These are phyloP conservation scores for Arthrobotrys conoides DNA, from an alignment of 2,329 filamentous ascomycete species.

Conservation along the genomic window DNA sequence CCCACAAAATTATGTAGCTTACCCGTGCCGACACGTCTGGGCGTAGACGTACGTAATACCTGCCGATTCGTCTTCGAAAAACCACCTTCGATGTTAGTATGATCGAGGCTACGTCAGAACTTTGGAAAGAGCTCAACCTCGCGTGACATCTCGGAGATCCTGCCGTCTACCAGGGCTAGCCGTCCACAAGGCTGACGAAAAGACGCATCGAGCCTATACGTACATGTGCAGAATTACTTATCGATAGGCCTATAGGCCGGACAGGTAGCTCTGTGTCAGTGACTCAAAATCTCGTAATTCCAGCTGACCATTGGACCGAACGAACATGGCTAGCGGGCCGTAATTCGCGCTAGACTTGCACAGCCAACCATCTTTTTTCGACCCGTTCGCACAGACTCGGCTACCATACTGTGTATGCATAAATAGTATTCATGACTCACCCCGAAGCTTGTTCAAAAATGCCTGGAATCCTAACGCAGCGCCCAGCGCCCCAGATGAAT, in stretches of 20 bases:
- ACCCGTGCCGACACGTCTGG: too few species aligned
- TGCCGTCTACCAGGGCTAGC: neutral
- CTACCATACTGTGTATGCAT: neutral
- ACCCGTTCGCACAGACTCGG: conserved; percentile 1
- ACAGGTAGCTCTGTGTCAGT: neutral
- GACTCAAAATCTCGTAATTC: conserved; percentile 10
- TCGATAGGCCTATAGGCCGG: too few species aligned
- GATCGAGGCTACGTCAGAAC: neutral
- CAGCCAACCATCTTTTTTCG: neutral
- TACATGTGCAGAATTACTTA: neutral
- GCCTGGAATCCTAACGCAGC: conserved; percentile 9
- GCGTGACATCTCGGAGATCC: neutral
- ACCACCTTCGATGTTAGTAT: neutral
- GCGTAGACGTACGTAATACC: neutral
- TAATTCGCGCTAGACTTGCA: neutral
- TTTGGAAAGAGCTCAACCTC: neutral
- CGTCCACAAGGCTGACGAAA: conserved; percentile 3
- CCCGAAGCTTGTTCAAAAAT: neutral
- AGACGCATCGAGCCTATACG: neutral
- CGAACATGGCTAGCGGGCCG: conserved; percentile 19
- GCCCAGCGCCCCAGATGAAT: neutral
- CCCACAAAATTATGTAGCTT: neutral
- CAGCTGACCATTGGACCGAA: conserved; percentile 7
- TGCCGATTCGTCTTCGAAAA: neutral
- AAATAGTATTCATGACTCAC: neutral